Evolutionary conservation across 1,284 basidiomycete genomes (phyloP).

Genomic region (Ganoderma boninense): DNA sequence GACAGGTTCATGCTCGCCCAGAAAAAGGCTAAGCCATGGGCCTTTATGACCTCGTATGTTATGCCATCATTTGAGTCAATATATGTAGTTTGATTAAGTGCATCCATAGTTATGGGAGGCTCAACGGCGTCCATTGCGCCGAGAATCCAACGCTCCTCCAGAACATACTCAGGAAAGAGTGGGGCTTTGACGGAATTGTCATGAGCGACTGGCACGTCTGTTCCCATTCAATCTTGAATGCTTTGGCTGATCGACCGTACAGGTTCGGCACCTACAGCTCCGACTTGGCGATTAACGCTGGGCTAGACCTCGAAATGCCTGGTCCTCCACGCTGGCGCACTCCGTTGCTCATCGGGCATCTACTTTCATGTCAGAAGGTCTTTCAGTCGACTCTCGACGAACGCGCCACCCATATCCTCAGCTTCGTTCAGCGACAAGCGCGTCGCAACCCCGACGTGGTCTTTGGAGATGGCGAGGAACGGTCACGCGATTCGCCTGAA

Average conservation of each 20-base stretch:
- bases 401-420: conserved; percentile 61
- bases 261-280: conserved; percentile 73
- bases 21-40: conserved; percentile 64
- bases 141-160: conserved; percentile 64
- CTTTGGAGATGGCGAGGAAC: conserved; percentile 70
- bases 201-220: conserved; percentile 69
- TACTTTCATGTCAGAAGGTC: conserved; percentile 66
- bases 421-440: conserved; percentile 68
- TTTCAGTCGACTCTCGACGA: conserved; percentile 59
- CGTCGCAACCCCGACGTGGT: conserved; percentile 66
- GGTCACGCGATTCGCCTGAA: conserved; percentile 64
- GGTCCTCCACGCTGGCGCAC: conserved; percentile 72
- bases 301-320: conserved; percentile 77
- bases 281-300: conserved; percentile 67
- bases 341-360: conserved; percentile 60
- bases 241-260: conserved; percentile 14
- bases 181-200: conserved; percentile 70
- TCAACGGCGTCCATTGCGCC: conserved; percentile 69
- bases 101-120: conserved; percentile 63
- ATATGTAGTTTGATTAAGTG: conserved; percentile 16
- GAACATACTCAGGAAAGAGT: conserved; percentile 70
- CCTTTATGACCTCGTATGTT: conserved; percentile 68
- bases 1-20: conserved; percentile 75
- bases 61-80: not conserved
- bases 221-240: conserved; percentile 7